These are phyloP conservation scores for Truncatella angustata DNA, from an alignment of 2,329 filamentous ascomycete species.

Conservation along the genomic window DNA sequence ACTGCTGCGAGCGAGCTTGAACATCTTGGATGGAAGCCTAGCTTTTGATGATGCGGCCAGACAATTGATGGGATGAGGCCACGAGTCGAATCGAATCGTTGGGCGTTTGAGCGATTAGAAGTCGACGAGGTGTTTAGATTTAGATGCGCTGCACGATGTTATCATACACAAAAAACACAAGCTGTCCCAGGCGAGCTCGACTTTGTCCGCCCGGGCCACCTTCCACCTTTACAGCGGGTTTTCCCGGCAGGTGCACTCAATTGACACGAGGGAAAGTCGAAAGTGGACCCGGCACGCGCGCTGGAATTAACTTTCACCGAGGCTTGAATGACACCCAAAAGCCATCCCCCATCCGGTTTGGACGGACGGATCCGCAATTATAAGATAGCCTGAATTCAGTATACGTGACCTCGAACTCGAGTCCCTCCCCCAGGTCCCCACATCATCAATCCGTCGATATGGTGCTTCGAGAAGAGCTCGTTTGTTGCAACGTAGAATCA, in stretches of 20 bases:
- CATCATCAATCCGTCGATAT: too few species aligned
- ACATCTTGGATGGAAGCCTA: conserved; percentile 58
- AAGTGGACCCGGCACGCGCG: background rate
- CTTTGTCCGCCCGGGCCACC: conserved; percentile 3
- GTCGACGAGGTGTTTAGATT: conserved; percentile 8
- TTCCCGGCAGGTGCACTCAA: conserved; percentile 1
- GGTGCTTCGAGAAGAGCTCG: too few species aligned
- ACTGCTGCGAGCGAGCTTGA: conserved; percentile 80
- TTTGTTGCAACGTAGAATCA: too few species aligned
- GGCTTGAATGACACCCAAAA: too few species aligned
- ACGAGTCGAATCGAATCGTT: background rate
- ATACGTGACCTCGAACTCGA: too few species aligned
- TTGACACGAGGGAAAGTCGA: too few species aligned
- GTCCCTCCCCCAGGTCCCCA: too few species aligned
- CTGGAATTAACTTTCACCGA: conserved; percentile 9
- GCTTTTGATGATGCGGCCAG: background rate
- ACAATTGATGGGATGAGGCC: background rate
- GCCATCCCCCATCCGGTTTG: too few species aligned
- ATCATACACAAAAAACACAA: conserved; percentile 11
- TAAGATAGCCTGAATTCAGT: too few species aligned
- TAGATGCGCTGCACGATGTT: conserved; percentile 12
- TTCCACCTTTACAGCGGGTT: background rate
- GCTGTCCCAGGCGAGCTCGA: conserved; percentile 11
- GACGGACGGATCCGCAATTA: too few species aligned
- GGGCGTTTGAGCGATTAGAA: conserved; percentile 1